phyloP scores from a whole-genome alignment of 2,329 filamentous ascomycete genomes.

The Aureobasidium sp. region DNA sequence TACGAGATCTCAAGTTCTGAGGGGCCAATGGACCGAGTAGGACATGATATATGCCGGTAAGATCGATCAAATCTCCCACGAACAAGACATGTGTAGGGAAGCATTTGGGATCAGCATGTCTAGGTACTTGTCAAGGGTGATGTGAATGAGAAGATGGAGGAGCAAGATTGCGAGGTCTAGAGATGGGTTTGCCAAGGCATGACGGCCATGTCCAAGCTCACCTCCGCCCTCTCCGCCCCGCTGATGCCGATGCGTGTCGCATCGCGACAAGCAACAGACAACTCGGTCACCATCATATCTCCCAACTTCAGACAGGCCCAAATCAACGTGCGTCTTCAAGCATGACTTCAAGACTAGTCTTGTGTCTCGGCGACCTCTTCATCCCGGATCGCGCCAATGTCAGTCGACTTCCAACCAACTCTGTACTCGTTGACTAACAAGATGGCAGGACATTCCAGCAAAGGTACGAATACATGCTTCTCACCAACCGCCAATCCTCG shows the following conservation, averaged over 20 bases:
- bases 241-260: conserved; percentile 8
- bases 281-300: neutral
- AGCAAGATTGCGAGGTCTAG: no score
- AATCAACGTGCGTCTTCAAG: conserved; percentile 17
- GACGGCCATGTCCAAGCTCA: neutral
- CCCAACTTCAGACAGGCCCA: neutral
- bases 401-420: conserved; percentile 25
- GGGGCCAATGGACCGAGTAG: no score
- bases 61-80: no score
- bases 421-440: conserved; percentile 17
- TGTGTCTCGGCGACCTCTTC: conserved; percentile 88
- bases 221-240: conserved; percentile 8
- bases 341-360: conserved; percentile 79
- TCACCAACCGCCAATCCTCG: neutral
- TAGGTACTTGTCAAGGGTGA: no score
- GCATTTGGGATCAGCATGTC: no score
- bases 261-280: neutral
- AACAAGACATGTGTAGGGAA: no score
- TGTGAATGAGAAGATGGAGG: no score
- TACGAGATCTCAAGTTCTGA: no score
- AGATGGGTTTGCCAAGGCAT: no score
- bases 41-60: no score
- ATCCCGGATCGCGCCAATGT: conserved; percentile 86
- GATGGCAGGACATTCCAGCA: conserved; percentile 64
- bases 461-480: conserved; percentile 58